Evolutionary conservation across 1,139 yeast species (phyloP), one percentile per base, ranked within the genome.

Genomic region (Scheffersomyces cryptocercus): DNA sequence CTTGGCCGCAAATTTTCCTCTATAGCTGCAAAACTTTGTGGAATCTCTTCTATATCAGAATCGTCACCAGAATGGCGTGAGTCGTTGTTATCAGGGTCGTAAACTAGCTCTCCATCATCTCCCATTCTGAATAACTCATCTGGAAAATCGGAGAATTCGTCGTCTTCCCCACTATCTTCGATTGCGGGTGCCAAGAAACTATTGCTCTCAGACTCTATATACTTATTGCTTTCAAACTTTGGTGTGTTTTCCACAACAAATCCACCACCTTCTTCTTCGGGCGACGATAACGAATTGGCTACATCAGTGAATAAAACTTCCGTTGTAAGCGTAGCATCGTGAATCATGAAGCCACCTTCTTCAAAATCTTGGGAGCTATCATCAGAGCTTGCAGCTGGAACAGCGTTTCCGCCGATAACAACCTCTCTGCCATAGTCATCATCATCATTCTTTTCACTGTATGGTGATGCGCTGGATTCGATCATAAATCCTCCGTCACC

Each of bases 61-160:
- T 31, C 20, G 20, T 14, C 4, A 9, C n/a, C 13, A n/a, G 5
- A 14, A 14, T 31, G 24, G 15, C 20, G 35, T 31, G n/a, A 10
- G 20, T 31, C 39, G 37, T 24, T 40, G 32, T 28, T 37, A 13
- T 34, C 35, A 3, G 65, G 66, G 35, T 55, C 53, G 40, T 59
- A 63, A 1, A 62, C 45, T 11, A 63, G 44, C 15, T 60, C 58
- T 1, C 67, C 67, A 26, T 51, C 36, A 3, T 48, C 55, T 35
- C 53, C 48, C 5, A 45, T 37, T 5, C 43, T 38, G 39, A 64
- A 62, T 39, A 49, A 29, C 14, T 47, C 44, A 32, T 52, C 54
- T n/a, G 59, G 53, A 10, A 56, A 16, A 5, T 53, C 55, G 8
- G 10, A 26, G 10, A n/a, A n/a, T 11, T 9, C 11, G 28, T 26